Conservation (phyloP, 176 grass and related monocot species). For the Carex cristatella region DNA sequence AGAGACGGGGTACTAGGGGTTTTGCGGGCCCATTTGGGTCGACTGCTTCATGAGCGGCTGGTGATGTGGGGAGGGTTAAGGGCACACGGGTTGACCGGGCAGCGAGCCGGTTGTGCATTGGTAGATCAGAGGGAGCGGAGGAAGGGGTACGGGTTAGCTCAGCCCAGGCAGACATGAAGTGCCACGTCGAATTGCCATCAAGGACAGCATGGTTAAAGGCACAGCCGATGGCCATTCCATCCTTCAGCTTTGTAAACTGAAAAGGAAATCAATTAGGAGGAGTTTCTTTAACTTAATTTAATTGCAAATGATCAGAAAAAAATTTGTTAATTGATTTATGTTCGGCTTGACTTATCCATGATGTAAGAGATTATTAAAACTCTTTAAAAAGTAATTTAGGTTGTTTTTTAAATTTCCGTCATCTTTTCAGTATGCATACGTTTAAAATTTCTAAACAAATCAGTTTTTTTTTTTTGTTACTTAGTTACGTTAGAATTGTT, state of each 20-base stretch:
- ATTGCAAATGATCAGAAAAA: not conserved
- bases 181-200: slow-evolving; percentile 87
- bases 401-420: not conserved
- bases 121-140: slow-evolving; percentile 21
- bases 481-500: no score
- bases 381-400: not conserved
- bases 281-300: not conserved
- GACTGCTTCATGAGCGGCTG: slow-evolving; percentile 57
- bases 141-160: slow-evolving; percentile 50
- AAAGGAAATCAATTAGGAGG: not conserved
- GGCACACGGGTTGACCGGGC: slow-evolving; percentile 57
- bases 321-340: not conserved
- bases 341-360: not conserved
- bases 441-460: not conserved
- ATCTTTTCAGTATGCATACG: not conserved
- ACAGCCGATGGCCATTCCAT: slow-evolving; percentile 76
- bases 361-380: not conserved
- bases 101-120: slow-evolving; percentile 48
- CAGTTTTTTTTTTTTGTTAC: not conserved
- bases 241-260: slow-evolving; percentile 86
- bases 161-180: slow-evolving; percentile 95
- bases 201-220: slow-evolving; percentile 98
- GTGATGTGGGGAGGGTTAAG: slow-evolving; percentile 48
- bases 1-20: slow-evolving; percentile 62
- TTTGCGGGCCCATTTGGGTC: slow-evolving; percentile 69